Evolutionary conservation across 1,284 basidiomycete genomes (phyloP).

Genomic region (Stygiomarasmius scandens): DNA sequence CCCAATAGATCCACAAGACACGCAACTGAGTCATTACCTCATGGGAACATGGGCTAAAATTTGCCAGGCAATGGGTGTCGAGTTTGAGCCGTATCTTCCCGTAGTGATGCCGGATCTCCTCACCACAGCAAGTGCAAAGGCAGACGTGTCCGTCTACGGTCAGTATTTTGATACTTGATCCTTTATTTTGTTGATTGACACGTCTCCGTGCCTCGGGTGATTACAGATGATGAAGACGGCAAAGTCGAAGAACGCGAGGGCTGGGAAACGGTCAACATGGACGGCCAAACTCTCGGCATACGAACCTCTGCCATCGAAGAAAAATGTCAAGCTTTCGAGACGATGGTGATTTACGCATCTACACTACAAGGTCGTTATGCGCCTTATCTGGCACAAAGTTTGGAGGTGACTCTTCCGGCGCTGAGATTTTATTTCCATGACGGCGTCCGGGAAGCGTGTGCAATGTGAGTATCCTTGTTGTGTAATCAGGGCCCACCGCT

Average conservation of each 20-base stretch:
- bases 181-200: not conserved
- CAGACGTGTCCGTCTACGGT: conserved; percentile 79
- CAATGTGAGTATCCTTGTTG: conserved; percentile 51
- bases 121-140: conserved; percentile 76
- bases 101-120: conserved; percentile 81
- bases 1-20: conserved; percentile 64
- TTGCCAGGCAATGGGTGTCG: conserved; percentile 76
- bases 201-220: too few species aligned
- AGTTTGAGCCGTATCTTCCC: conserved; percentile 84
- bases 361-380: conserved; percentile 71
- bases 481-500: too few species aligned
- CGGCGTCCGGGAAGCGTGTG: conserved; percentile 78
- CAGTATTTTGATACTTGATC: conserved; percentile 19
- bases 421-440: conserved; percentile 81
- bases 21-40: conserved; percentile 68
- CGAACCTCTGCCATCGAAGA: conserved; percentile 82
- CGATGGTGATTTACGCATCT: conserved; percentile 78
- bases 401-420: conserved; percentile 73
- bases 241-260: conserved; percentile 56
- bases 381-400: conserved; percentile 69
- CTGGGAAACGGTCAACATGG: conserved; percentile 77
- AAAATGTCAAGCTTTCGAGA: conserved; percentile 86
- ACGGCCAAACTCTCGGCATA: conserved; percentile 76
- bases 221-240: conserved; percentile 52
- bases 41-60: conserved; percentile 84